A percentile compares a stretch with the other conserved stretches of the same genome.
Conservation (phyloP, 148 eudicot genomes). For the Suaeda aralocaspica region DNA sequence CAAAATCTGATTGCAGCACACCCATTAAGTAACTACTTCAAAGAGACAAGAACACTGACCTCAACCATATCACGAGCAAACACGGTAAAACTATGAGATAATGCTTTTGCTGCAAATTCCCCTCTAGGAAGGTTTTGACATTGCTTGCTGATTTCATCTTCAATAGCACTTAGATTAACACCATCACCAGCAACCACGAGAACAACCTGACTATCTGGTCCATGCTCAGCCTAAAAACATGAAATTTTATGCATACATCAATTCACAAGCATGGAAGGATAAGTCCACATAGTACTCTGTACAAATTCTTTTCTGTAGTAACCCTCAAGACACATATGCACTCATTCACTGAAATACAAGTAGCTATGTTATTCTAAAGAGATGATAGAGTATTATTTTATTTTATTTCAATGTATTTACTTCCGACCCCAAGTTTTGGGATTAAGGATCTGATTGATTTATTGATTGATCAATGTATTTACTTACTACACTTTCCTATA, state of each 20-base stretch:
- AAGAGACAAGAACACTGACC: conserved; percentile 45
- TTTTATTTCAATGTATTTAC: too few relatives aligned
- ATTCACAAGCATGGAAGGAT: neutral
- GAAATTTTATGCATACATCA: conserved; percentile 9
- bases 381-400: too few relatives aligned
- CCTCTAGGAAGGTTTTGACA: conserved; percentile 90
- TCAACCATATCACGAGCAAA: conserved; percentile 86
- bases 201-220: conserved; percentile 99
- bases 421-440: too few relatives aligned
- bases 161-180: conserved; percentile 57
- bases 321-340: neutral
- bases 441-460: too few relatives aligned
- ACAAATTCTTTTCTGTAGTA: neutral
- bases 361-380: neutral
- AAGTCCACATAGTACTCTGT: neutral
- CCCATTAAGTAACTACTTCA: neutral
- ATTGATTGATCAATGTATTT: too few relatives aligned
- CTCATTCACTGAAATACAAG: neutral
- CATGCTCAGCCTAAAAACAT: conserved; percentile 90
- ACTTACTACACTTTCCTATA: too few relatives aligned
- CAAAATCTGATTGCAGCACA: neutral
- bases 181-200: conserved; percentile 88
- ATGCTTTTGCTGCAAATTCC: conserved; percentile 76
- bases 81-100: conserved; percentile 81
- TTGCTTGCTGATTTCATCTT: conserved; percentile 74